These are phyloP conservation scores for Blumeria graminis DNA, from an alignment of 2,329 filamentous ascomycete species.

Conservation along the genomic window DNA sequence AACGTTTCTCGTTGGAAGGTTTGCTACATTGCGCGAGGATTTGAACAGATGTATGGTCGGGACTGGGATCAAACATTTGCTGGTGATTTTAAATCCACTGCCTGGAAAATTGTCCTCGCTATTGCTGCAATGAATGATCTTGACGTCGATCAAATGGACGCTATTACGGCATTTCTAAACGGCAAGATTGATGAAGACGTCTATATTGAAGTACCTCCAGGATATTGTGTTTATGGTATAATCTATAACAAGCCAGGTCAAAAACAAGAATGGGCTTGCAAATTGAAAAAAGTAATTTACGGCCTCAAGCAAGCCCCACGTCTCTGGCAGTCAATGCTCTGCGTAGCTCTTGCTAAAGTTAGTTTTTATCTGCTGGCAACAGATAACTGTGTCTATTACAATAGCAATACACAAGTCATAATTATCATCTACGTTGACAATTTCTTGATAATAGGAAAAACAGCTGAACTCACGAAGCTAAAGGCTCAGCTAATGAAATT, in stretches of 20 bases:
- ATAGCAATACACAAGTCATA: not conserved
- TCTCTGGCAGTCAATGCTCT: not conserved
- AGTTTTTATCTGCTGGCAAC: not conserved
- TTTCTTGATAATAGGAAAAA: not conserved
- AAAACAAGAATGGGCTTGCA: not conserved
- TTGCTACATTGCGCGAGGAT: not conserved
- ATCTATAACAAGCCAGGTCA: not conserved
- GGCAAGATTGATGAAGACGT: not conserved
- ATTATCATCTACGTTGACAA: not conserved
- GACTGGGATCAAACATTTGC: not conserved
- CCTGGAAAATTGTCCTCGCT: not conserved
- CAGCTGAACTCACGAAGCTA: not conserved
- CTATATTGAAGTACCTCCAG: not conserved
- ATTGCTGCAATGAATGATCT: not conserved
- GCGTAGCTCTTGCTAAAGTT: not conserved
- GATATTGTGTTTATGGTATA: not conserved
- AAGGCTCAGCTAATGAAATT: not conserved
- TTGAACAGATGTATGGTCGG: not conserved
- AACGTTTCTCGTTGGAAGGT: not conserved
- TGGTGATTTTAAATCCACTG: not conserved
- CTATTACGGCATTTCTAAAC: not conserved
- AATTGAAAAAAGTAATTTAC: not conserved
- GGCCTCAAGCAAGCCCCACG: slow-evolving; percentile 1
- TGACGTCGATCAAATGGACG: not conserved
- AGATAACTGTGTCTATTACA: not conserved